Base-by-base conservation (phyloP, 2,329 filamentous ascomycete genomes). In the Westerdykella sp. region DNA sequence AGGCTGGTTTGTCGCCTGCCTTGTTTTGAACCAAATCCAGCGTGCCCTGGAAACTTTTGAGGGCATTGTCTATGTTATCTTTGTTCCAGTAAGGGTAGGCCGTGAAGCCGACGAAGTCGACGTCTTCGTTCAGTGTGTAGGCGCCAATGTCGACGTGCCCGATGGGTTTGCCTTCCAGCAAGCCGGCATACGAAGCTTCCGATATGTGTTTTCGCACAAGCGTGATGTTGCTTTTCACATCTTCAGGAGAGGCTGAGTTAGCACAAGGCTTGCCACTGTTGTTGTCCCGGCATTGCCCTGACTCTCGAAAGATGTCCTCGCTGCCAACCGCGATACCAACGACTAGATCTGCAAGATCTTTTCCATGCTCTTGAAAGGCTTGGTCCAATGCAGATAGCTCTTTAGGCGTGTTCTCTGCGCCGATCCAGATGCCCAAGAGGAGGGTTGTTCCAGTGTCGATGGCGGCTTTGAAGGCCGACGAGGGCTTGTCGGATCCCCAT, bases 301-400 rank as follows among this genome's bases (percentile, higher is more conserved):
- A 82, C 70, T 55, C 42, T 34, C 85, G 83, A 74, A 90, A 90
- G 23, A 91, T 45, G 16, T 67, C 63, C 42, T 68, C 64, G 40
- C 50, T 65, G 1, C 65, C 64, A 2, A 67, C 56, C 0, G 62
- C 60, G 1, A 68, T 49, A 1, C 59, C 65, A 30, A 65, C 57
- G n/a, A 67, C 50, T n/a, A 65, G 59, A 18, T 62, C 49, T 23
- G 75, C 74, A 53, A 94, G 79, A 35, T 74, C 70, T 25, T 60
- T 48, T 5, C 65, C 64, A 43, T 66, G 50, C 16, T 57, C 50
- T n/a, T 50, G 12, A 23, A 67, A 62, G 1, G 56, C 63, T 18
- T 56, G 59, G 5, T 52, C 48, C 1, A 67, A 54, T 2, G 64
- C 62, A 5, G 40, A 44, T 31, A 65, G 52, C 42, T 66, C 63